These are phyloP conservation scores for Trichophyton equinum DNA, from an alignment of 2,329 filamentous ascomycete genomes.

Conservation along the genomic window DNA sequence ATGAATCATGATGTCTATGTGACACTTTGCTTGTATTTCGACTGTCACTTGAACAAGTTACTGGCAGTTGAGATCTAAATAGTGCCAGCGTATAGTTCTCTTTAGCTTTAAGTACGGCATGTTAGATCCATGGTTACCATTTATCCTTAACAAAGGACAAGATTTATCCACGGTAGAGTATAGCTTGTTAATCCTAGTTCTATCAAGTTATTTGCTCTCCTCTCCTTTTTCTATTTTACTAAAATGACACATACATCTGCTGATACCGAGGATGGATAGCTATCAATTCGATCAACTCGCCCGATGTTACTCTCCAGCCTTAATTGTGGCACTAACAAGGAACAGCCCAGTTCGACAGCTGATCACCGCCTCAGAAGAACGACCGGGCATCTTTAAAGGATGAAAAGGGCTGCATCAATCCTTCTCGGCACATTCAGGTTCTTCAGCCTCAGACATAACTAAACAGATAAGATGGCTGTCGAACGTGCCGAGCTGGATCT, in stretches of 20 bases:
- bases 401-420: neutral
- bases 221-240: no score
- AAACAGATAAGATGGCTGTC: neutral
- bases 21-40: neutral
- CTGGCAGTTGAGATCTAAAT: neutral
- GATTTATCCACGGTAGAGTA: neutral
- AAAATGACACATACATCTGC: no score
- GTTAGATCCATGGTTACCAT: no score
- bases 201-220: no score
- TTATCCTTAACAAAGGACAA: neutral
- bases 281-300: neutral
- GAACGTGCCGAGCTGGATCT: neutral
- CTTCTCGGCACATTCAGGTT: neutral
- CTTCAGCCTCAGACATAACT: neutral
- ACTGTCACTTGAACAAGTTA: neutral
- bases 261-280: neutral
- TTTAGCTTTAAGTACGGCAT: no score
- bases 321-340: neutral
- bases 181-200: neutral
- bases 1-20: neutral
- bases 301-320: neutral
- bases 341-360: neutral
- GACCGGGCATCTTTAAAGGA: neutral
- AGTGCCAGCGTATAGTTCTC: neutral
- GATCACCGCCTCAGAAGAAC: neutral